phyloP scores from a whole-genome alignment of 176 grass and related monocot genomes.

The Cenchrus fungigraminus region DNA sequence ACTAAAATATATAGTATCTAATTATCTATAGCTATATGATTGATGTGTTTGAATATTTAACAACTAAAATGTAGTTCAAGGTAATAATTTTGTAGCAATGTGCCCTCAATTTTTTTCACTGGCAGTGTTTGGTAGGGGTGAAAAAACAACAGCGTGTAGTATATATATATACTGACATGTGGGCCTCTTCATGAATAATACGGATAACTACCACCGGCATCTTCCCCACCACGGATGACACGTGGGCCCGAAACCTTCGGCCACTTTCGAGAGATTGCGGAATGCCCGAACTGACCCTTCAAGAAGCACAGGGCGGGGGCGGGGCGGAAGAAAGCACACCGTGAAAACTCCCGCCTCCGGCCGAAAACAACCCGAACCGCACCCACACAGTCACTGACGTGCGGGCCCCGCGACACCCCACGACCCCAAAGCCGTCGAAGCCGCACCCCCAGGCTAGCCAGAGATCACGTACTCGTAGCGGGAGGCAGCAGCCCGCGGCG shows the following conservation, averaged over 20 bases:
- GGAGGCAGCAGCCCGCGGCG: neutral
- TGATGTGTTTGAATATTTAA: no score
- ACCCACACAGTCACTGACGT: neutral
- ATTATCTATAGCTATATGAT: no score
- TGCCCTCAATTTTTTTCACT: no score
- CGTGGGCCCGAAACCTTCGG: neutral
- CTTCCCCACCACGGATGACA: neutral
- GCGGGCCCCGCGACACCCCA: neutral
- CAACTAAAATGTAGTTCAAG: no score
- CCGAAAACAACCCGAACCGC: neutral
- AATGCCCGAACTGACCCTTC: constrained; percentile 30
- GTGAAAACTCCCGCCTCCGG: neutral
- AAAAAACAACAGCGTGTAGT: neutral
- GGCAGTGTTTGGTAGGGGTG: no score
- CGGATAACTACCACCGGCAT: neutral
- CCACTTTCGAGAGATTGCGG: neutral
- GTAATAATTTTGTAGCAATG: no score
- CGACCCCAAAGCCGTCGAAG: neutral
- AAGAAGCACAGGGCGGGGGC: constrained; percentile 27
- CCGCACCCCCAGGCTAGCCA: neutral
- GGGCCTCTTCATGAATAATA: neutral
- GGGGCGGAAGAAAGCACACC: constrained; percentile 20
- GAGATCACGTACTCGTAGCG: neutral
- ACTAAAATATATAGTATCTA: no score
- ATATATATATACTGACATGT: neutral